Percentiles rank a stretch among this genome's conserved stretches.
phyloP scores from a whole-genome alignment of 2,329 filamentous ascomycete genomes.

The Dactylellina haptotyla region DNA sequence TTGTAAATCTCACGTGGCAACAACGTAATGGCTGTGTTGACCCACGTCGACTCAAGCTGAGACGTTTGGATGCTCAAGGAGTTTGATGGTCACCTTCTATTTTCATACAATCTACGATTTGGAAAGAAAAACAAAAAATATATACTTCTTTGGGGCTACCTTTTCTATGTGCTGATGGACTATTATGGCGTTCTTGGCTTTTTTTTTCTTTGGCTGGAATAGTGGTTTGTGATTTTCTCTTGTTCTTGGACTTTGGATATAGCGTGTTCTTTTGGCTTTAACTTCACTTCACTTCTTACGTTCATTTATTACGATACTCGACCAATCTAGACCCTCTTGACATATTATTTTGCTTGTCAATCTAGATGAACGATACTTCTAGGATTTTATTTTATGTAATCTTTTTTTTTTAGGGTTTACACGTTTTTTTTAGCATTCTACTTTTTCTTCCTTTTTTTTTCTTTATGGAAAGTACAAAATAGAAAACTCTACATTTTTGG shows the following conservation, averaged over 20 bases:
- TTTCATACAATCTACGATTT: too few relatives aligned
- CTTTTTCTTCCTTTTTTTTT: not conserved
- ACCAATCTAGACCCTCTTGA: slow-evolving; percentile 41
- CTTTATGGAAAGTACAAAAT: slow-evolving; percentile 1
- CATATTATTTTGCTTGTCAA: slow-evolving; percentile 55
- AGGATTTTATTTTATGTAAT: not conserved
- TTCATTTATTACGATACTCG: slow-evolving; percentile 21
- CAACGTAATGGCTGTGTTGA: slow-evolving; percentile 6
- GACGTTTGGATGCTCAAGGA: slow-evolving; percentile 30
- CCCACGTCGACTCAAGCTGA: slow-evolving; percentile 25
- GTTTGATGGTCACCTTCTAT: not conserved
- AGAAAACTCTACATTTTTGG: slow-evolving; percentile 4
- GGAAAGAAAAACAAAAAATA: slow-evolving; percentile 6
- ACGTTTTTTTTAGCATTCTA: not conserved
- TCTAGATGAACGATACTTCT: slow-evolving; percentile 32
- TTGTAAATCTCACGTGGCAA: slow-evolving; percentile 27
- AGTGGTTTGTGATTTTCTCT: not conserved
- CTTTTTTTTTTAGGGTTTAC: not conserved
- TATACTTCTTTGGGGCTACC: slow-evolving; percentile 3
- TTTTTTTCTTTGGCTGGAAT: slow-evolving; percentile 2
- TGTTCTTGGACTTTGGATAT: not conserved
- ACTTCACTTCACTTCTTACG: slow-evolving; percentile 21
- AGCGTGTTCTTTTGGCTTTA: not conserved
- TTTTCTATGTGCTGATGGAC: slow-evolving; percentile 27
- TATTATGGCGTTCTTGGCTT: slow-evolving; percentile 35